A percentile compares a stretch with the other conserved stretches of the same genome.
Evolutionary conservation across 495 filamentous ascomycete species (phyloP).

Genomic region (Trypethelium eluteriae): DNA sequence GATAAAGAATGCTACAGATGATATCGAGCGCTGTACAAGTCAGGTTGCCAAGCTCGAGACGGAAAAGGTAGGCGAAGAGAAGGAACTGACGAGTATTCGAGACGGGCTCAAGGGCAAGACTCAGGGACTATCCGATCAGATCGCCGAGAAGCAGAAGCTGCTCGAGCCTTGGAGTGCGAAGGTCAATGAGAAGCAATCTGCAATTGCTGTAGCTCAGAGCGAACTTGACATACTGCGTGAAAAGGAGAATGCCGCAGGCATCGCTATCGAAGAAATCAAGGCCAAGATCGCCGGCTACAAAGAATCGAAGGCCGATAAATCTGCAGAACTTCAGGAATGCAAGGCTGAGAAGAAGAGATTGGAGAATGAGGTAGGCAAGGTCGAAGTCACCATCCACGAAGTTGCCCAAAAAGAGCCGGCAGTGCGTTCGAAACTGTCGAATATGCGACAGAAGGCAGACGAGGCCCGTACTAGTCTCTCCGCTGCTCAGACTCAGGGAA

Average conservation of each 20-base stretch:
- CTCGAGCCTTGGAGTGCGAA: slow-evolving; percentile 95
- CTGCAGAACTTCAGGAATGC: slow-evolving; percentile 65
- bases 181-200: slow-evolving; percentile 89
- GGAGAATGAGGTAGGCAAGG: slow-evolving; percentile 63
- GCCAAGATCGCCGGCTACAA: slow-evolving; percentile 66
- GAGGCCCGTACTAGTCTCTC: slow-evolving; percentile 86
- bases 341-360: slow-evolving; percentile 61
- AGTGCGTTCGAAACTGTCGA: slow-evolving; percentile 71
- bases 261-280: slow-evolving; percentile 76
- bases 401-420: slow-evolving; percentile 70
- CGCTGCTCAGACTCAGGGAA: slow-evolving; percentile 83
- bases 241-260: slow-evolving; percentile 74
- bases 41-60: slow-evolving; percentile 69
- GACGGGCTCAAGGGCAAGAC: slow-evolving; percentile 90
- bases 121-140: slow-evolving; percentile 85
- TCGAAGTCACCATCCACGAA: slow-evolving; percentile 63
- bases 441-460: slow-evolving; percentile 84
- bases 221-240: slow-evolving; percentile 87
- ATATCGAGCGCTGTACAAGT: slow-evolving; percentile 63
- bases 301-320: slow-evolving; percentile 59
- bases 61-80: slow-evolving; percentile 67
- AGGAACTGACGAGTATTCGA: slow-evolving; percentile 69
- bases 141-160: slow-evolving; percentile 83
- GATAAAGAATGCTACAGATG: slow-evolving; percentile 65
- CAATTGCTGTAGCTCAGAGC: slow-evolving; percentile 87